phyloP scores from a whole-genome alignment of 2,329 filamentous ascomycete species.

The Dryadomyces sulphureus region DNA sequence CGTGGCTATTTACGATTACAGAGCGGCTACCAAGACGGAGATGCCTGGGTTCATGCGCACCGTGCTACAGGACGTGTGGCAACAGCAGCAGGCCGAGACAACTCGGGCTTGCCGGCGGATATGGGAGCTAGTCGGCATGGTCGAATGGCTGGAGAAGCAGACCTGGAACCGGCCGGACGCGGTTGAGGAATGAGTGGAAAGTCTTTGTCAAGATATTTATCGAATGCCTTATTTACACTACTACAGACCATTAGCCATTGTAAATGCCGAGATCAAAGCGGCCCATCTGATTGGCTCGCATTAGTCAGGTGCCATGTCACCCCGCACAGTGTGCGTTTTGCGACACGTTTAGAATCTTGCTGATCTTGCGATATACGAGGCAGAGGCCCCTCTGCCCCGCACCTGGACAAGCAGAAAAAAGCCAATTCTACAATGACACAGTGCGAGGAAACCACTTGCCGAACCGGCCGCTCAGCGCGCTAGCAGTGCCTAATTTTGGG shows the following conservation, averaged over 20 bases:
- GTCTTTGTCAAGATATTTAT: too few species aligned
- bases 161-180: constrained; percentile 63
- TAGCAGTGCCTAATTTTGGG: not conserved
- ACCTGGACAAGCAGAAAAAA: not conserved
- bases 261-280: too few species aligned
- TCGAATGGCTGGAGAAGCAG: constrained; percentile 49
- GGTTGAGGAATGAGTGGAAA: too few species aligned
- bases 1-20: constrained; percentile 59
- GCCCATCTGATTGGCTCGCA: not conserved
- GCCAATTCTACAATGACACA: not conserved
- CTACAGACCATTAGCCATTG: too few species aligned
- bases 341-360: constrained; percentile 15
- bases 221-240: too few species aligned
- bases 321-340: not conserved
- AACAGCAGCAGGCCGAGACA: constrained; percentile 40
- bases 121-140: constrained; percentile 36
- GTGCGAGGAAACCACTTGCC: not conserved
- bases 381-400: not conserved
- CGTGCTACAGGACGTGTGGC: constrained; percentile 20
- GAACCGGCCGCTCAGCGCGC: not conserved
- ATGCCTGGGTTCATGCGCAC: constrained; percentile 26
- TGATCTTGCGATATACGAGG: constrained; percentile 2
- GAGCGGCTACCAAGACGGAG: constrained; percentile 19
- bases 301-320: not conserved
- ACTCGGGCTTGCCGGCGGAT: constrained; percentile 36